phyloP scores from a whole-genome alignment of 768 basidiomycete species.

The Agaricus subrufescens region DNA sequence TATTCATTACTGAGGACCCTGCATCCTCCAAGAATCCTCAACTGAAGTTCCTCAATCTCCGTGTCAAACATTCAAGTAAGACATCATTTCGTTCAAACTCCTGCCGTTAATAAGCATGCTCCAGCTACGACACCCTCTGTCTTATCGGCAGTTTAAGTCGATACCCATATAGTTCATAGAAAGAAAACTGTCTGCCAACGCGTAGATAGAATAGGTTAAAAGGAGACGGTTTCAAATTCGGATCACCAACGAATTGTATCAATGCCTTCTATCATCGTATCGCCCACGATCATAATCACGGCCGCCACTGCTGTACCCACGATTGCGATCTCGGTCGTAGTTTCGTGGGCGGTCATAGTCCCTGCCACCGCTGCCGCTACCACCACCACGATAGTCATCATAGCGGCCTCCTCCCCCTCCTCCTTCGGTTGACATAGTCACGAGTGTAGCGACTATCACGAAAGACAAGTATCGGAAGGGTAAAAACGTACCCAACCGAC shows the following conservation, averaged over 20 bases:
- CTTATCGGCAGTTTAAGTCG: too few species aligned
- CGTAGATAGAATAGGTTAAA: neutral
- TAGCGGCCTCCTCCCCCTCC: slow-evolving; percentile 44
- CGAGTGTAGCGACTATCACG: slow-evolving; percentile 76
- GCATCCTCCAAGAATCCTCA: too few species aligned
- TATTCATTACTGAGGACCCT: too few species aligned
- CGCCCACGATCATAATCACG: slow-evolving; percentile 24
- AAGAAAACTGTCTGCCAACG: too few species aligned
- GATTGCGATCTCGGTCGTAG: slow-evolving; percentile 28
- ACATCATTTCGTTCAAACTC: too few species aligned
- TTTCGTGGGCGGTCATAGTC: slow-evolving; percentile 38
- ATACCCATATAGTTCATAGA: too few species aligned
- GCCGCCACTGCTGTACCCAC: slow-evolving; percentile 22
- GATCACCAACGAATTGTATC: neutral
- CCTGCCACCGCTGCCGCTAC: slow-evolving; percentile 27
- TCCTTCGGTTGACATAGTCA: slow-evolving; percentile 49
- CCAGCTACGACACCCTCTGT: too few species aligned
- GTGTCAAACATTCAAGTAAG: too few species aligned
- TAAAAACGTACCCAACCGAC: slow-evolving; percentile 48
- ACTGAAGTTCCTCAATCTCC: too few species aligned
- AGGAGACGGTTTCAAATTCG: neutral
- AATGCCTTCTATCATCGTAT: slow-evolving; percentile 33
- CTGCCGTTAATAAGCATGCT: too few species aligned
- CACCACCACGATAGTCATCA: slow-evolving; percentile 39
- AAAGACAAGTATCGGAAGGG: slow-evolving; percentile 1